Evolutionary conservation across 2,329 filamentous ascomycete genomes (phyloP).

Genomic region (Thelonectria discophora): DNA sequence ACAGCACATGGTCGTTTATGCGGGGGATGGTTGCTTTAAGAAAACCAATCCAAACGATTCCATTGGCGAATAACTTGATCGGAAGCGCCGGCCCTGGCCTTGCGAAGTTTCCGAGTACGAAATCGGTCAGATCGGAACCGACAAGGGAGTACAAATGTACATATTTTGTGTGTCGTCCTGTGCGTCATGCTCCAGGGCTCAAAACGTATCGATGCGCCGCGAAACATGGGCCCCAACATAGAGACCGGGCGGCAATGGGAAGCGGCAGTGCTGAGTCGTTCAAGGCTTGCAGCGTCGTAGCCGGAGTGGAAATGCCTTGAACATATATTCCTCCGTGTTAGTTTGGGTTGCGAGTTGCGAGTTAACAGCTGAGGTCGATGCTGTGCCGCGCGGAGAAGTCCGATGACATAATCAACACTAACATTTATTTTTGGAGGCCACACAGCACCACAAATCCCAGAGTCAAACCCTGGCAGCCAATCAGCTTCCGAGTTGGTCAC

Average conservation of each 20-base stretch:
- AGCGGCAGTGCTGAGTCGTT: conserved; percentile 12
- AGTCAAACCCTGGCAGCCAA: conserved; percentile 44
- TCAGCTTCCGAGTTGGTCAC: conserved; percentile 45
- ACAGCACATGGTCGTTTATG: not conserved
- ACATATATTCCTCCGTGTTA: not conserved
- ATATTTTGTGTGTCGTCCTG: not conserved
- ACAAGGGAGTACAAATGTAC: not conserved
- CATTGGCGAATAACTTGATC: not conserved
- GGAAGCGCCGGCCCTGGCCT: not conserved
- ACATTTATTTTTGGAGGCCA: not conserved
- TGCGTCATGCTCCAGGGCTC: not conserved
- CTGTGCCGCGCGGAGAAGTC: conserved; percentile 1
- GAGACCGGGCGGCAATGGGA: conserved; percentile 12
- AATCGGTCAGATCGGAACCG: conserved; percentile 14
- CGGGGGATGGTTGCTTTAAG: not conserved
- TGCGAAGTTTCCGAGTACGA: conserved; percentile 10
- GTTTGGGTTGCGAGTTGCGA: not conserved
- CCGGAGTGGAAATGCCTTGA: not conserved
- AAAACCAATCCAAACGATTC: not conserved
- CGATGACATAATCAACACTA: conserved; percentile 39
- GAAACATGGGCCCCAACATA: not conserved
- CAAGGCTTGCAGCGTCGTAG: conserved; percentile 11
- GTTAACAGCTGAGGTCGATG: not conserved
- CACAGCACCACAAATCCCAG: conserved; percentile 31
- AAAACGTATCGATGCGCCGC: conserved; percentile 7